Percentiles rank a stretch among this genome's conserved stretches.
phyloP scores from a whole-genome alignment of 345 rosid species.

The Linum trigynum region DNA sequence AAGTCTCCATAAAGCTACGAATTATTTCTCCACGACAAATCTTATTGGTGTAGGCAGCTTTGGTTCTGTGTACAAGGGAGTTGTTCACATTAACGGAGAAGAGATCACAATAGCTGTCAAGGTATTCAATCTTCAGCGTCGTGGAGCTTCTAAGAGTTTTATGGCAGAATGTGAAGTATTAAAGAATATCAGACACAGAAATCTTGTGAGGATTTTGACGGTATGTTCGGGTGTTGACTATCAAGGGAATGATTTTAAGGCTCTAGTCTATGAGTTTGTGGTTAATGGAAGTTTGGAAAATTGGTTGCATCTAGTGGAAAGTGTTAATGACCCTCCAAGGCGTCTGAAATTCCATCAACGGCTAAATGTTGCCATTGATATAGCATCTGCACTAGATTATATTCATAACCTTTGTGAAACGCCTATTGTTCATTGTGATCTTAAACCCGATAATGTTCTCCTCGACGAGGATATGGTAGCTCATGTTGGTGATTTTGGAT shows the following conservation, averaged over 20 bases:
- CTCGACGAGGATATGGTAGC: constrained; percentile 2
- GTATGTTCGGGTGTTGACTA: constrained; percentile 12
- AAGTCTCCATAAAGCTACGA: constrained; percentile 5
- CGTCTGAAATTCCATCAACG: not conserved
- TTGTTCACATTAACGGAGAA: not conserved
- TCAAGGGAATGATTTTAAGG: constrained; percentile 16
- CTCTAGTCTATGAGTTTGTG: constrained; percentile 11
- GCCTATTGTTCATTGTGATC: constrained; percentile 7
- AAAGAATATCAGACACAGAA: constrained; percentile 9
- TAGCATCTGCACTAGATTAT: constrained; percentile 7
- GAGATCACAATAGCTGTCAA: constrained; percentile 6
- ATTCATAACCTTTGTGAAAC: constrained; percentile 5
- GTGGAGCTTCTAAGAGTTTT: constrained; percentile 20
- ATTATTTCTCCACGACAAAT: constrained; percentile 12
- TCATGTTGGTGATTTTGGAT: constrained; percentile 14
- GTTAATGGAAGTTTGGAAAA: constrained; percentile 7
- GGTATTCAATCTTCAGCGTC: constrained; percentile 11
- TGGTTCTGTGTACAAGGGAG: constrained; percentile 18
- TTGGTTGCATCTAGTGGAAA: constrained; percentile 8
- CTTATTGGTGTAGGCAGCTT: constrained; percentile 11
- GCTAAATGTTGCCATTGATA: constrained; percentile 7
- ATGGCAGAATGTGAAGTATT: constrained; percentile 12
- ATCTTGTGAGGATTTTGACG: constrained; percentile 13
- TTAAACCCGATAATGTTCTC: constrained; percentile 6
- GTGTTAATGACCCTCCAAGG: not conserved